phyloP scores from a whole-genome alignment of 2,329 filamentous ascomycete species.

The Cladosporium halotolerans region DNA sequence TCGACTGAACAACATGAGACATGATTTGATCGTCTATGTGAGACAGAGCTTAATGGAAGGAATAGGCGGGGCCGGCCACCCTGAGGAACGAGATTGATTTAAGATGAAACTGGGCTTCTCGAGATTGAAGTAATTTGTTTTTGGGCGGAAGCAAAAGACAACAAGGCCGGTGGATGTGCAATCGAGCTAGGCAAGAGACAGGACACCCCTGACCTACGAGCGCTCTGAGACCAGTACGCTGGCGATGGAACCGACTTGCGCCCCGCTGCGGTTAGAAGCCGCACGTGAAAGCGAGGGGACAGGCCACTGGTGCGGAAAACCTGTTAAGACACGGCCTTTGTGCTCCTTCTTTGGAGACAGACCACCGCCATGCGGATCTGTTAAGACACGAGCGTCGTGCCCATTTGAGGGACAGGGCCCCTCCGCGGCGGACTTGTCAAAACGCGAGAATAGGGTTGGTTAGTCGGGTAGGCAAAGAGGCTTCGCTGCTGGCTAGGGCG shows the following conservation, averaged over 20 bases:
- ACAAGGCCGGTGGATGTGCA: too few species aligned
- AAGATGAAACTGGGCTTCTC: too few species aligned
- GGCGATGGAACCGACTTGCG: not conserved
- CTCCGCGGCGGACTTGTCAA: not conserved
- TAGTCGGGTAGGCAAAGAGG: not conserved
- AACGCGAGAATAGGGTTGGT: not conserved
- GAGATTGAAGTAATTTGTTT: too few species aligned
- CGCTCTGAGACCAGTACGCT: not conserved
- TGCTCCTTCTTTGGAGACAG: not conserved
- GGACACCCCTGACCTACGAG: not conserved
- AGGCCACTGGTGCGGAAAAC: not conserved
- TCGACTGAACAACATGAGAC: too few species aligned
- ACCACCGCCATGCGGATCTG: not conserved
- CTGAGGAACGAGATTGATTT: too few species aligned
- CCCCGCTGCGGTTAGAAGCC: not conserved
- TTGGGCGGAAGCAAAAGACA: too few species aligned
- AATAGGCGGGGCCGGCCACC: too few species aligned
- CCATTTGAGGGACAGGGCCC: not conserved
- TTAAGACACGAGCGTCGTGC: not conserved
- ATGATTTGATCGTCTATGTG: too few species aligned
- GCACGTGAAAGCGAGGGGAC: not conserved
- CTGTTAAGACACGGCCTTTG: not conserved
- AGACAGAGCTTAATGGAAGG: too few species aligned
- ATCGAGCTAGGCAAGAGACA: too few species aligned
- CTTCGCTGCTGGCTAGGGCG: constrained; percentile 1